phyloP scores from a whole-genome alignment of 331 rosid species.

The Quercus tomentella region DNA sequence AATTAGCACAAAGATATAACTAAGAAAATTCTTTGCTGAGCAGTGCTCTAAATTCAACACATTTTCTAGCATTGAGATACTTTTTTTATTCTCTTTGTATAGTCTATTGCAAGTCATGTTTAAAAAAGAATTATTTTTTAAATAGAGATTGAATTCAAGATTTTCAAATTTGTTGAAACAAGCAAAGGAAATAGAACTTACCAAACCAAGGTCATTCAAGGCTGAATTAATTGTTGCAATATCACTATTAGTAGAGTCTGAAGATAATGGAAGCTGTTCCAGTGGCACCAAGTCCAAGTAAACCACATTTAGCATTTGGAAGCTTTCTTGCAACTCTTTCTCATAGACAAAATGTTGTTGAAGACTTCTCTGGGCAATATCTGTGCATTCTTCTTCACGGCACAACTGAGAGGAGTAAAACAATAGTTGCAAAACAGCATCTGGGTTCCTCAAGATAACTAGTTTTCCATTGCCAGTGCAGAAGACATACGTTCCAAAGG shows the following conservation, averaged over 20 bases:
- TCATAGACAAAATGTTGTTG: conserved; percentile 40
- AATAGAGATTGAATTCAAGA: neutral
- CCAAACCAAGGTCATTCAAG: conserved; percentile 69
- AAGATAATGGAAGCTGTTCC: conserved; percentile 48
- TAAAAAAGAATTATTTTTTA: no score
- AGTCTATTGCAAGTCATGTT: no score
- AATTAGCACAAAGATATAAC: neutral
- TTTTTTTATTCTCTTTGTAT: neutral
- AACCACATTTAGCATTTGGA: conserved; percentile 29
- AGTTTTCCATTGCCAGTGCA: conserved; percentile 39
- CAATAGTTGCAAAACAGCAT: conserved; percentile 58
- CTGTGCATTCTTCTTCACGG: conserved; percentile 18
- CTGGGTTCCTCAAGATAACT: conserved; percentile 37
- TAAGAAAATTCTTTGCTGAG: no score
- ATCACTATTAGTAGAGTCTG: conserved; percentile 19
- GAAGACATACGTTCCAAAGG: conserved; percentile 71
- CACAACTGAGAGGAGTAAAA: conserved; percentile 46
- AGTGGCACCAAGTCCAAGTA: conserved; percentile 28
- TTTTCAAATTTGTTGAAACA: neutral
- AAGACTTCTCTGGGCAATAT: conserved; percentile 35
- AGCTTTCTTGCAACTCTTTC: conserved; percentile 25
- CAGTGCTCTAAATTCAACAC: neutral
- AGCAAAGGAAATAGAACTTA: conserved; percentile 11
- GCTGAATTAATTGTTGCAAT: conserved; percentile 19
- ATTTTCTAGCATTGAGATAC: no score